Evolutionary conservation across 2,329 filamentous ascomycete genomes (phyloP).

Genomic region (Aureobasidium sp.): DNA sequence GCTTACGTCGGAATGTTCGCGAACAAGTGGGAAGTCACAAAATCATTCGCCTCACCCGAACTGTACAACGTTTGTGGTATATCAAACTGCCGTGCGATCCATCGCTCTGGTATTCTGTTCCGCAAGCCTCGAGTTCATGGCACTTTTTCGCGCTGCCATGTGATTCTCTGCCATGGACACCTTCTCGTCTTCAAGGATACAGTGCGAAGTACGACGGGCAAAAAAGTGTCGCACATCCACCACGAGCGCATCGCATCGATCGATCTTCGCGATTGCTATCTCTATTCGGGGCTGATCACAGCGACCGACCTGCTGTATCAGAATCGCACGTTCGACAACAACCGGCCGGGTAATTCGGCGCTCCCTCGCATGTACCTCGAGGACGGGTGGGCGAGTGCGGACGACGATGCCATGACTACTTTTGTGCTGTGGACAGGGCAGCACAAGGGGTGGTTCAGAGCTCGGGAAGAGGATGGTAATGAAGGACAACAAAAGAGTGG

Average conservation of each 20-base stretch:
- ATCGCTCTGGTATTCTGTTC: conserved; percentile 56
- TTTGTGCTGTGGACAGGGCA: conserved; percentile 61
- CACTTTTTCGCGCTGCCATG: conserved; percentile 54
- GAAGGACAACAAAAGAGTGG: conserved; percentile 18
- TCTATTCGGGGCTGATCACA: conserved; percentile 58
- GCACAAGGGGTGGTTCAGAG: conserved; percentile 49
- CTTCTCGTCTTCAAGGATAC: conserved; percentile 57
- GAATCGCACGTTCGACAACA: conserved; percentile 58
- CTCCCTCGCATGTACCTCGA: conserved; percentile 54
- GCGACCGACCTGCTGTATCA: conserved; percentile 57
- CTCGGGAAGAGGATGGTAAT: conserved; percentile 26
- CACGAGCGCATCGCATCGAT: conserved; percentile 54
- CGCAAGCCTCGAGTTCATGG: conserved; percentile 57
- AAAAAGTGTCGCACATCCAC: conserved; percentile 53
- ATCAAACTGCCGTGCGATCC: conserved; percentile 53
- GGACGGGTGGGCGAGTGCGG: conserved; percentile 55
- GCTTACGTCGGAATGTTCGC: conserved; percentile 60
- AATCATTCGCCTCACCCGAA: conserved; percentile 55
- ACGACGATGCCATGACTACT: conserved; percentile 60
- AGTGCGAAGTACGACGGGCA: conserved; percentile 48
- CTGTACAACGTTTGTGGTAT: conserved; percentile 65
- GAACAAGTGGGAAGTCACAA: conserved; percentile 60
- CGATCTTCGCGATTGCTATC: conserved; percentile 56
- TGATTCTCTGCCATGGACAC: conserved; percentile 54
- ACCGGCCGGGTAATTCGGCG: conserved; percentile 52